phyloP scores from a whole-genome alignment of 2,329 filamentous ascomycete genomes.

The Aspergillus tubingensis region DNA sequence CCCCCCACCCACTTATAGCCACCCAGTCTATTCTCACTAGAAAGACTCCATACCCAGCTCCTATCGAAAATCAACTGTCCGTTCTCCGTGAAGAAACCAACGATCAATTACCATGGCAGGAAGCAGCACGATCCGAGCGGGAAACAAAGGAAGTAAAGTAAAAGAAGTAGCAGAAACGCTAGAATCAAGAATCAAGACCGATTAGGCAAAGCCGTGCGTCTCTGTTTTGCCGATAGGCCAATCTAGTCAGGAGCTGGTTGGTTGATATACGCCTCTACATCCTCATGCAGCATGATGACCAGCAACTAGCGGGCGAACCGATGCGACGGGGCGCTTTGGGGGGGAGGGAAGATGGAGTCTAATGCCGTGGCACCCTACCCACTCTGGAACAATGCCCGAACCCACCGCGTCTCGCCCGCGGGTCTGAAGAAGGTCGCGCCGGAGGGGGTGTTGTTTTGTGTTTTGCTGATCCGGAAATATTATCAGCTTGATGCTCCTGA shows the following conservation, averaged over 20 bases:
- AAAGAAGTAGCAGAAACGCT: background rate
- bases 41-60: background rate
- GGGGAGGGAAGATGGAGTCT: background rate
- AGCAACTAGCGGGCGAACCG: conserved; percentile 9
- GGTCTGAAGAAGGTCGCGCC: background rate
- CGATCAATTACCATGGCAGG: background rate
- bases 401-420: conserved; percentile 6
- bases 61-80: background rate
- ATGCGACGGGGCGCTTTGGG: conserved; percentile 9
- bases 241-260: background rate
- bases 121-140: conserved; percentile 4
- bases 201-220: background rate
- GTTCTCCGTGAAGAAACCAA: background rate
- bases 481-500: background rate
- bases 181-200: background rate
- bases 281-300: background rate
- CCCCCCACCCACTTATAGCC: background rate
- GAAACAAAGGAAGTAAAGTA: background rate
- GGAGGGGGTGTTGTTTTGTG: background rate
- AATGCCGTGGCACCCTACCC: conserved; percentile 14
- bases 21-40: background rate
- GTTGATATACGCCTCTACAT: background rate
- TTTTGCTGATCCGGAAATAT: too few species aligned
- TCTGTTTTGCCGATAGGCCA: background rate
- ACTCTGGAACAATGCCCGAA: conserved; percentile 15